phyloP scores from a whole-genome alignment of 1,284 basidiomycete genomes.

The Phylloporus sp. region DNA sequence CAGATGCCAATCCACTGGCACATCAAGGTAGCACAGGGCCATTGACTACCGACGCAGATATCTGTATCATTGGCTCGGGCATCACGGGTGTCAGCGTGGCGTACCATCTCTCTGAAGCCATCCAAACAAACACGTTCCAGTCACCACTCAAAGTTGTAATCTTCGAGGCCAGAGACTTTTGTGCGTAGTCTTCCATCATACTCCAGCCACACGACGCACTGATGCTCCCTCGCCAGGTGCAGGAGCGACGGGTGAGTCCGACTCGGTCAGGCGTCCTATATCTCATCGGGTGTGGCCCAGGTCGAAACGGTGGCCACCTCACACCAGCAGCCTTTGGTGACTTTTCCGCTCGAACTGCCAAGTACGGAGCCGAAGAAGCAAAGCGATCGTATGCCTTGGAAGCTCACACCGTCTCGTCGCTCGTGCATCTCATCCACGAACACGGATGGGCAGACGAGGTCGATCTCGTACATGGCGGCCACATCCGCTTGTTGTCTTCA shows the following conservation, averaged over 20 bases:
- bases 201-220: slow-evolving; percentile 1
- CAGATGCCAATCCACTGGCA: slow-evolving; percentile 65
- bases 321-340: slow-evolving; percentile 53
- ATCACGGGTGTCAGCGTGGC: slow-evolving; percentile 76
- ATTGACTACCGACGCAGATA: slow-evolving; percentile 61
- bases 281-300: slow-evolving; percentile 38
- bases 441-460: slow-evolving; percentile 51
- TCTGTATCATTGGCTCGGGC: slow-evolving; percentile 79
- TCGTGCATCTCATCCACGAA: slow-evolving; percentile 54
- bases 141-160: slow-evolving; percentile 54
- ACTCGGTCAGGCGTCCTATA: neutral
- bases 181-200: slow-evolving; percentile 45
- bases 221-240: slow-evolving; percentile 51
- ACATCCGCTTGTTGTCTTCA: slow-evolving; percentile 55
- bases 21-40: slow-evolving; percentile 62
- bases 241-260: slow-evolving; percentile 71
- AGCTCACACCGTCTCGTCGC: slow-evolving; percentile 51
- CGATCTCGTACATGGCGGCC: slow-evolving; percentile 67
- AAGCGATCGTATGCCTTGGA: slow-evolving; percentile 61
- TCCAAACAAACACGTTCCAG: slow-evolving; percentile 26
- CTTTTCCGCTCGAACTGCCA: slow-evolving; percentile 45
- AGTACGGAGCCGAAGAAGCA: slow-evolving; percentile 59
- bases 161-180: slow-evolving; percentile 79
- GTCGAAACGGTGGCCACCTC: slow-evolving; percentile 80
- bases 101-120: slow-evolving; percentile 61